Base-by-base conservation (phyloP, 257 asterid species). In the Lithospermum erythrorhizon region DNA sequence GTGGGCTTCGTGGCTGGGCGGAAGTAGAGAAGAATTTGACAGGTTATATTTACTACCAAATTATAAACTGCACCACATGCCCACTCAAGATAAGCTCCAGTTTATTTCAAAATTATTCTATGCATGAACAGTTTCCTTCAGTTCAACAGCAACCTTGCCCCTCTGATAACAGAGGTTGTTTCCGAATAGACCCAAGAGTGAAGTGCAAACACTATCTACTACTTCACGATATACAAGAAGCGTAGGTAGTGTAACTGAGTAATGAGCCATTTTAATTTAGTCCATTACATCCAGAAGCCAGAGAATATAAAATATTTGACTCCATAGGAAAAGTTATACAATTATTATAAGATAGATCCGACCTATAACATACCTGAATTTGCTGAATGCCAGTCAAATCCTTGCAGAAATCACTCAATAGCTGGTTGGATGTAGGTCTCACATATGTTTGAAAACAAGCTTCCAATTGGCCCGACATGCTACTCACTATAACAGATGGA, bases 371-470 rank as follows among this genome's bases (percentile, higher is more conserved):
- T 52, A 87, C 97, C 95, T 87, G 97, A 70, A 75, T 75, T 80
- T 90, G 97, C 75, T 90, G 90, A 73, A 90, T 90, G 70, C 97
- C 97, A 53, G 97, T 87, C 58, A 90, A 88, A 72, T 81, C 96
- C 79, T 84, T 90, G 81, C 97, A 90, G 85, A 90, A 90, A 70
- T 87, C 94, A 69, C 76, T 85, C 71, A 90, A 73, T 48, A 68
- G 76, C 19, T 77, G 90, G 80, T 87, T 83, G 82, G 78, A 83
- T 6, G 96, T 83, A 24, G 97, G 97, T 56, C 95, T 73, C 63
- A 90, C 95, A 24, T 90, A 90, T 53, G 89, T 83, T 60, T 87
- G 97, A 67, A 87, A 90, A 68, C 84, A 83, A 73, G 87, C 94
- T 68, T 81, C 95, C 45, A 87, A 69, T 59, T 85, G 83, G 54